Evolutionary conservation across 345 rosid species (phyloP).

Genomic region (Sisymbrium irio): DNA sequence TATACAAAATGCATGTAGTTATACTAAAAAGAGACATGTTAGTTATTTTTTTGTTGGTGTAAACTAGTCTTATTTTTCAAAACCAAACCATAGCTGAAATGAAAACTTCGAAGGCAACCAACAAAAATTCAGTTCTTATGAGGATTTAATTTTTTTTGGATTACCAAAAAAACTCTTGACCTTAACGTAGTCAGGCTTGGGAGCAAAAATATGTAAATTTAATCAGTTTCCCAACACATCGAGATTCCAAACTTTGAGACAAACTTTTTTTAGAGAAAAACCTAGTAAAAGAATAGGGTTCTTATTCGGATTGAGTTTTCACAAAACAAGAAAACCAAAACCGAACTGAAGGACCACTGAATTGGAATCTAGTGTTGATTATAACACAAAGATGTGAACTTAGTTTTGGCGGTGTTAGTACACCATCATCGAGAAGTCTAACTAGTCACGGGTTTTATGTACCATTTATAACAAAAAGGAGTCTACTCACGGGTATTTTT

Average conservation of each 20-base stretch:
- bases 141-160: not conserved
- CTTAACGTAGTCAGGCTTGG: not conserved
- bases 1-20: not conserved
- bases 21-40: not conserved
- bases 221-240: not conserved
- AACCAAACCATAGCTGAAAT: not conserved
- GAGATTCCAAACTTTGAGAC: not conserved
- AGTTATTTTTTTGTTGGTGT: not conserved
- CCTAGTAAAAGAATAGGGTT: not conserved
- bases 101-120: not conserved
- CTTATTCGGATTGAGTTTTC: not conserved
- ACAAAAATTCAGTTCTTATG: too few relatives aligned
- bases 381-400: not conserved
- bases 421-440: constrained; percentile 11
- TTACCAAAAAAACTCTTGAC: not conserved
- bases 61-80: not conserved
- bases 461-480: not conserved
- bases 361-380: constrained; percentile 17
- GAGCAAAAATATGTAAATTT: not conserved
- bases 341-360: constrained; percentile 12
- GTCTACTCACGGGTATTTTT: constrained; percentile 23
- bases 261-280: not conserved
- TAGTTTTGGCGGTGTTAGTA: constrained; percentile 15
- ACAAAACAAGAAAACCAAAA: constrained; percentile 20
- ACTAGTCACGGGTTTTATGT: constrained; percentile 13